Evolutionary conservation across 805 yeast genomes (phyloP), one percentile per base, ranked within the genome.

Genomic region (Yarrowia hollandica): DNA sequence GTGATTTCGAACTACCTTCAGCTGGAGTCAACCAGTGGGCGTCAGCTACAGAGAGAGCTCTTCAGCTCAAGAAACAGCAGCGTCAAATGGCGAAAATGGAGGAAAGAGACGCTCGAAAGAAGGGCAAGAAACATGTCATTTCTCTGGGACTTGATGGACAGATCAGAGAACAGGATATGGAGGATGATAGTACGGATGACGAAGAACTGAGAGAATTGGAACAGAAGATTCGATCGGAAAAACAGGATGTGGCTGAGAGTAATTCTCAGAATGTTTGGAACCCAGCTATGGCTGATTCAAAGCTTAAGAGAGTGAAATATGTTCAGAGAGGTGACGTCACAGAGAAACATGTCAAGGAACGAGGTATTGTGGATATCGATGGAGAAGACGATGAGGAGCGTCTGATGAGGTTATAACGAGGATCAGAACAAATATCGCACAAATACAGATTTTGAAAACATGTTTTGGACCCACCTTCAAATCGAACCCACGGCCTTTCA

Each of bases 1-100:
- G 96, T 5, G 99, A 94, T 69, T 89, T 81, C 69, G 95, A 88
- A 52, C 71, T 85, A 59, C 82, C 89, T 0, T 74, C 75, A 2
- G 72, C 79, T 0, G 78, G 77, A 28, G 67, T 79, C 35, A 85
- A 82, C 64, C 74, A 85, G 62, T 94, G 99, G 98, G 84, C 96
- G 0, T 75, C 77, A 34, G 85, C 96, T 1, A 78, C 85, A 57
- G 97, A 95, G 65, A 81, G 94, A 64, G 97, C 97, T 0, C 75
- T 90, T 60, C 90, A 88, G 68, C 74, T 94, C 65, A 90, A 90
- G 69, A 83, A 83, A 64, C 97, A 91, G 69, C 98, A 94, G 67
- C 80, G 85, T 61, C 84, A 82, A 61, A 69, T 84, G 60, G 76
- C 91, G 10, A 83, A 82, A 61, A 78, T 82, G 67, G 87, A 87